phyloP scores from a whole-genome alignment of 1,284 basidiomycete genomes.

The Sparassis latifolia region DNA sequence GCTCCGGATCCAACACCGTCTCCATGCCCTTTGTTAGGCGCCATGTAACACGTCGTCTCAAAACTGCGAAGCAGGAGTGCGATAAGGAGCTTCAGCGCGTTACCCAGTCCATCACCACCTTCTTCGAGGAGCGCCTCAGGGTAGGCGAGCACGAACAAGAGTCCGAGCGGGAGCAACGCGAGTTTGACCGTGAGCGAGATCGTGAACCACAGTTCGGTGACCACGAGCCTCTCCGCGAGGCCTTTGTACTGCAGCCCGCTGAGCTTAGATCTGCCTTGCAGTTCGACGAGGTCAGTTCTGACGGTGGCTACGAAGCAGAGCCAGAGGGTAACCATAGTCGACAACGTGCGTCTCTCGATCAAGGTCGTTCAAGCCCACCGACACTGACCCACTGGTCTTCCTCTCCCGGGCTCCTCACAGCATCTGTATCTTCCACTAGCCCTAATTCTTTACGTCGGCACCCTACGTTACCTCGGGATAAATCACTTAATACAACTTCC shows the following conservation, averaged over 20 bases:
- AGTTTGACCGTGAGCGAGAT: conserved; percentile 42
- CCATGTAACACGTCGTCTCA: conserved; percentile 90
- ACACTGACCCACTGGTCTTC: conserved; percentile 50
- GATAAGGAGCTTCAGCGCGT: conserved; percentile 92
- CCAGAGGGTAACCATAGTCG: conserved; percentile 61
- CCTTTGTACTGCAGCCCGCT: conserved; percentile 48
- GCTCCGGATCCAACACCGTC: conserved; percentile 62
- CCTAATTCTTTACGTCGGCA: conserved; percentile 65
- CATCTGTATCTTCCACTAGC: conserved; percentile 57
- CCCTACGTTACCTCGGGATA: conserved; percentile 59
- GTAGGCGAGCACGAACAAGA: conserved; percentile 63
- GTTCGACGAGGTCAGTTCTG: conserved; percentile 66
- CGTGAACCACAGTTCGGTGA: conserved; percentile 41
- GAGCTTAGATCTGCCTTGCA: conserved; percentile 51
- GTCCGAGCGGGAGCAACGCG: conserved; percentile 55
- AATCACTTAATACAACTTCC: conserved; percentile 44
- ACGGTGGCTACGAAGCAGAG: conserved; percentile 76
- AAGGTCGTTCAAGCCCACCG: conserved; percentile 31
- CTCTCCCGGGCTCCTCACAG: conserved; percentile 49
- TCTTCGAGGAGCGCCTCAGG: conserved; percentile 86
- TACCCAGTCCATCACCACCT: conserved; percentile 87
- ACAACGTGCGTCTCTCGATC: conserved; percentile 63
- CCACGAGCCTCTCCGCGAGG: conserved; percentile 49
- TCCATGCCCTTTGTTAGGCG: conserved; percentile 90
- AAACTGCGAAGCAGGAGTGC: conserved; percentile 91